Conservation (phyloP, 2,329 filamentous ascomycete species). For the Orbilia blumenaviensis region DNA sequence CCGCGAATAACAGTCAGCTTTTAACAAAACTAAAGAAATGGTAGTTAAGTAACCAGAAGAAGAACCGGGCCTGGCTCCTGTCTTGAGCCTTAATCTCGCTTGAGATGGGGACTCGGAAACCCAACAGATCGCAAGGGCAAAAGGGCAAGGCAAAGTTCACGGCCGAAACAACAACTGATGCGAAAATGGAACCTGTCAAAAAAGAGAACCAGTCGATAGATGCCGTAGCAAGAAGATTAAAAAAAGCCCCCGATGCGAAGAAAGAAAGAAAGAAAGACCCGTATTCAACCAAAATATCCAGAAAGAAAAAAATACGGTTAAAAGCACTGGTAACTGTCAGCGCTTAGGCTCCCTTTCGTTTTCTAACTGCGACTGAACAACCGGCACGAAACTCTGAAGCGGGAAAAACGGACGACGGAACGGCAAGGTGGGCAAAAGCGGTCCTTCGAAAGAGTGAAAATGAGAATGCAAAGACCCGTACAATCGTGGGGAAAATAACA, state of each 20-base stretch:
- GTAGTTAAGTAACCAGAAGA: too few species aligned
- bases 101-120: conserved; percentile 49
- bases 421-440: neutral
- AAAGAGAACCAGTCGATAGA: neutral
- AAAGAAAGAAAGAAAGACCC: neutral
- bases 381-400: conserved; percentile 18
- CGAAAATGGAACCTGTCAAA: neutral
- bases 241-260: too few species aligned
- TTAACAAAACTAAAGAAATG: too few species aligned
- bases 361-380: conserved; percentile 9
- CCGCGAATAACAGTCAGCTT: neutral
- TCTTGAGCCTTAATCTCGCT: conserved; percentile 41
- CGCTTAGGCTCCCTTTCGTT: conserved; percentile 6
- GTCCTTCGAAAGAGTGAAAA: neutral
- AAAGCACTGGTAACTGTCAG: conserved; percentile 33
- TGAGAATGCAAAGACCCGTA: conserved; percentile 14
- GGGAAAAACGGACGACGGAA: conserved; percentile 32
- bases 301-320: conserved; percentile 26
- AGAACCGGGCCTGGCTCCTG: neutral
- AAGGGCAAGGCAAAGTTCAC: conserved; percentile 21
- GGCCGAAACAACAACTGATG: conserved; percentile 5
- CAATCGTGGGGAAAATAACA: conserved; percentile 26
- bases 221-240: conserved; percentile 7
- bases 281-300: neutral
- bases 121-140: conserved; percentile 19